Evolutionary conservation across 163 green algal species (phyloP).

Genomic region (Scenedesmus sp.): DNA sequence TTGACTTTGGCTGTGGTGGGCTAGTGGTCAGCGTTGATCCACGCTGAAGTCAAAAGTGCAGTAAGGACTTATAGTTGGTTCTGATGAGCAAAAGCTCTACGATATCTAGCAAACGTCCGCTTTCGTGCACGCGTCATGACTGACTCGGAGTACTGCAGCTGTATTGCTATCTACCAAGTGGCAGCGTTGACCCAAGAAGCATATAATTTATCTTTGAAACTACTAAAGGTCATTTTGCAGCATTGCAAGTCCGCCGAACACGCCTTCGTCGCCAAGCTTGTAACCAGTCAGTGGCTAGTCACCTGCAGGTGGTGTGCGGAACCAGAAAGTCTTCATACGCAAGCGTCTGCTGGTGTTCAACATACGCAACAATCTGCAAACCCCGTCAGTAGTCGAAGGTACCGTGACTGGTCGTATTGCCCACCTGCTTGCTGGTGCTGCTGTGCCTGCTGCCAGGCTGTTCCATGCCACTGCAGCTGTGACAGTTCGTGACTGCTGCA

Average conservation of each 20-base stretch:
- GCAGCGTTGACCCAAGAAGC: no score
- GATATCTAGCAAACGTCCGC: not conserved
- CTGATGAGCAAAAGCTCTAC: not conserved
- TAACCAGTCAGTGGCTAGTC: not conserved
- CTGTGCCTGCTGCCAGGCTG: conserved; percentile 8
- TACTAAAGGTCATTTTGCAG: no score
- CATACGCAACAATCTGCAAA: not conserved
- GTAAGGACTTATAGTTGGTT: not conserved
- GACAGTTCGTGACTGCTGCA: not conserved
- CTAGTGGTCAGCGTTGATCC: not conserved
- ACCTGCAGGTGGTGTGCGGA: not conserved
- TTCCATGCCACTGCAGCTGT: not conserved
- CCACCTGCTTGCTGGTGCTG: not conserved
- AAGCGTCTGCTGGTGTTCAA: not conserved
- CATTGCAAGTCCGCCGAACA: no score
- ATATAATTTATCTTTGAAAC: no score
- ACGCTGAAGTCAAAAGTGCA: not conserved
- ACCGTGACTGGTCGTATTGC: not conserved
- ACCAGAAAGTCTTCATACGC: not conserved
- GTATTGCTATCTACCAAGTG: not conserved
- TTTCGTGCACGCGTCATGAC: not conserved
- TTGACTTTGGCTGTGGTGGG: not conserved
- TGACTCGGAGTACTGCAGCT: not conserved
- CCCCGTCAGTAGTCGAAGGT: no score
- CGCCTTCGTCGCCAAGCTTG: not conserved